Conservation (phyloP, 2,329 filamentous ascomycete genomes). For the Penicillium sp. region DNA sequence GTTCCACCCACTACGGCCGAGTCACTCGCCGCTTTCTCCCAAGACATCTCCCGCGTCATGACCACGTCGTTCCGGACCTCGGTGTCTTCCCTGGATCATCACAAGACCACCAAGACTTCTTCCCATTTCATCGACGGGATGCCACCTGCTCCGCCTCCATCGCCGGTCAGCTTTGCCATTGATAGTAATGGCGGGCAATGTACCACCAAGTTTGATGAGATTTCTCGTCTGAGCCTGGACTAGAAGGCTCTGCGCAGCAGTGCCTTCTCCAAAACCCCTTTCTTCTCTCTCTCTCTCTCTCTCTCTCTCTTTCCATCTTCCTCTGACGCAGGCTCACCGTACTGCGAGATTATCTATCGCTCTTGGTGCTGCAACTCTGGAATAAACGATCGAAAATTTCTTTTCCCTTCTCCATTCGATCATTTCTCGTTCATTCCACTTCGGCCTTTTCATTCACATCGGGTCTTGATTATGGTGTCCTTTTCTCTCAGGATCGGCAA, state of each 20-base stretch:
- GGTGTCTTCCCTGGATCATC: slow-evolving; percentile 14
- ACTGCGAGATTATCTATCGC: background rate
- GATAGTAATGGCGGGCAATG: slow-evolving; percentile 11
- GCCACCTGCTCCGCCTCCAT: slow-evolving; percentile 21
- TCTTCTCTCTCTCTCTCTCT: background rate
- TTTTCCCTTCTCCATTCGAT: too few relatives aligned
- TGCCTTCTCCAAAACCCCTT: too few relatives aligned
- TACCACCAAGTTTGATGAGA: slow-evolving; percentile 11
- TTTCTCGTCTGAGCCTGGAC: slow-evolving; percentile 13
- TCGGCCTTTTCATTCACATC: too few relatives aligned
- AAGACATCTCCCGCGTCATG: slow-evolving; percentile 37
- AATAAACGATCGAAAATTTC: too few relatives aligned
- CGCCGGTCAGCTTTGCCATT: slow-evolving; percentile 17
- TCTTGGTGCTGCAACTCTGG: too few relatives aligned
- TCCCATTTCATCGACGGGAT: slow-evolving; percentile 19
- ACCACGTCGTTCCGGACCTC: slow-evolving; percentile 19
- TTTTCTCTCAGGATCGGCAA: too few relatives aligned
- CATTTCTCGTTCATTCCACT: too few relatives aligned
- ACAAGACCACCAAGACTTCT: slow-evolving; percentile 25
- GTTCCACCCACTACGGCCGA: slow-evolving; percentile 17
- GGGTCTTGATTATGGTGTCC: too few relatives aligned
- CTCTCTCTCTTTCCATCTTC: background rate
- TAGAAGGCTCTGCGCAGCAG: too few relatives aligned
- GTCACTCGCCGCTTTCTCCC: slow-evolving; percentile 25
- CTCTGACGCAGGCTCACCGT: background rate